Percentiles rank a stretch among this genome's conserved stretches.
Evolutionary conservation across 2,329 filamentous ascomycete genomes (phyloP).

Genomic region (Pseudogymnoascus sp.): DNA sequence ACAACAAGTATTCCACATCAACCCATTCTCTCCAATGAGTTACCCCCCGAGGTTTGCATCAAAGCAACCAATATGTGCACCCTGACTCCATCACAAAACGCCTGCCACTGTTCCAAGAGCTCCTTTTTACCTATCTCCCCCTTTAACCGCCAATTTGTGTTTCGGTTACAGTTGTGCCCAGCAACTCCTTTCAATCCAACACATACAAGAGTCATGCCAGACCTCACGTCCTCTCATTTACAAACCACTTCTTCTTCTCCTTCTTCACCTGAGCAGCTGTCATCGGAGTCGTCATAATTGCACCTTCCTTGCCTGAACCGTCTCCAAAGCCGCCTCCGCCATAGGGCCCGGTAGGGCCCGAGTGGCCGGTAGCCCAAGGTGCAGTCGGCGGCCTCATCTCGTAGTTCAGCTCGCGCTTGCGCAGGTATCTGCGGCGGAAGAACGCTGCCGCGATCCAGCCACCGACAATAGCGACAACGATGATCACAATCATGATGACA

Average conservation of each 20-base stretch:
- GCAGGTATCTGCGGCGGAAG: constrained; percentile 65
- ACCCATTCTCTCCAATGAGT: not conserved
- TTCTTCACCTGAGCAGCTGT: constrained; percentile 2
- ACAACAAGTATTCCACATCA: constrained; percentile 3
- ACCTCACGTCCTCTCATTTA: not conserved
- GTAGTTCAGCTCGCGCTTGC: constrained; percentile 50
- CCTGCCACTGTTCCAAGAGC: not conserved
- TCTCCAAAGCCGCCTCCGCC: constrained; percentile 1
- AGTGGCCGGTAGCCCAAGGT: constrained; percentile 22
- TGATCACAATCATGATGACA: constrained; percentile 71
- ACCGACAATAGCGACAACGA: constrained; percentile 58
- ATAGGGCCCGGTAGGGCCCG: not conserved
- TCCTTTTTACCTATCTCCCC: not conserved
- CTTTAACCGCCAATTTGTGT: not conserved
- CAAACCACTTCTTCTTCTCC: constrained; percentile 10
- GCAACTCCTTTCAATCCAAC: constrained; percentile 1
- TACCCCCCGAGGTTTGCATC: not conserved
- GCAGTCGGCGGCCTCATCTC: constrained; percentile 30
- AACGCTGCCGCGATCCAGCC: constrained; percentile 61
- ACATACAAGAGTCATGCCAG: not conserved
- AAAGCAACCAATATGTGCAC: constrained; percentile 1
- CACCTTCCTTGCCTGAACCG: not conserved
- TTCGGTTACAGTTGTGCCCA: constrained; percentile 1
- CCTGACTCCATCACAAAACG: not conserved
- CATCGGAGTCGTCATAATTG: constrained; percentile 1